Base-by-base conservation (phyloP, 768 basidiomycete genomes). In the Macrocybe gigantea region DNA sequence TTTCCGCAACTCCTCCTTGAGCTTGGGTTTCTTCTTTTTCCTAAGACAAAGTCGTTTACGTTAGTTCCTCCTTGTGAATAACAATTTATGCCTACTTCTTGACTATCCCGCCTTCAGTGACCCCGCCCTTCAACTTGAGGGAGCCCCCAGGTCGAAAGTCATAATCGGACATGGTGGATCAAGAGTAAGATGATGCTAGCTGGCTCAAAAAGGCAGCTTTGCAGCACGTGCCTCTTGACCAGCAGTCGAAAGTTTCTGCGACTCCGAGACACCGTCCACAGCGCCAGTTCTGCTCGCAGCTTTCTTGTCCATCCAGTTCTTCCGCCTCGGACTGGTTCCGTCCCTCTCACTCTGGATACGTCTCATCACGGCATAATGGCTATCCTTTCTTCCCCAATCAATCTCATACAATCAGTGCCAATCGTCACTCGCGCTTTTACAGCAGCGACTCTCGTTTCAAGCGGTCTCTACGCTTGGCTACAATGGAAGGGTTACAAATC, bases 111-210 rank as follows among this genome's bases (percentile, higher is more conserved):
- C 87, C 89, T 54, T 88, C 89, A 29, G 73, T 72, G 33, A 85
- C 83, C 33, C 78, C 82, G n/a, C 87, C 81, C 70, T 93, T 94
- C 60, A 94, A 77, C 66, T 92, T 94, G 63, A 94, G 85, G 55
- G 88, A 83, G 61, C 92, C 91, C 41, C 89, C 87, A 47, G 88
- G 83, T 63, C 83, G 82, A 67, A 87, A 74, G 69, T 87, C 81
- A 67, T 94, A 93, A 65, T 88, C 88, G 49, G 85, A 82, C 86
- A 91, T 91, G 67, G 36, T 36, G 55, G 48, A 48, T 39, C 39
- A 33, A 46, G 43, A 56, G 54, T 48, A 39, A n/a, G 39, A 44
- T 50, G 41, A 47, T 46, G 31, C 49, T 42, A 51, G 41, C 35
- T 29, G 13, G 38, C 53, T 47, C 48, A 43, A 57, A 53, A 52